Percentiles rank a stretch among this genome's conserved stretches.
phyloP scores from a whole-genome alignment of 805 yeast species.

The Sporopachydermia quercuum region DNA sequence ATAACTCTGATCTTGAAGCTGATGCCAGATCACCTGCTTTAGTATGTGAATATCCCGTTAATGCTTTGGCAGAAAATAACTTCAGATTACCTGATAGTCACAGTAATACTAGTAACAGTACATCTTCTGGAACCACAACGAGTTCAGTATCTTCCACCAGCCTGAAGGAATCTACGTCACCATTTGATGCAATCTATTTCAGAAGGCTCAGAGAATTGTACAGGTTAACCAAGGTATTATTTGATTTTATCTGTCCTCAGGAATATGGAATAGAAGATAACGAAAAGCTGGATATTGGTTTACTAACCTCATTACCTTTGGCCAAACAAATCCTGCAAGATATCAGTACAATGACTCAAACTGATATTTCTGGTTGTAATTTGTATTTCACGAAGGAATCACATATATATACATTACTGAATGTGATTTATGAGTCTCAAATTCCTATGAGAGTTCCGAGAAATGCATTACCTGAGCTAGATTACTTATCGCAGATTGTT shows the following conservation, averaged over 20 bases:
- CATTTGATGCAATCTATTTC: slow-evolving; percentile 69
- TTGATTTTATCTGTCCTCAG: slow-evolving; percentile 96
- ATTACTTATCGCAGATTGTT: slow-evolving; percentile 84
- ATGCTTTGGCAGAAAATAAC: slow-evolving; percentile 60
- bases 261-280: slow-evolving; percentile 94
- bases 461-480: slow-evolving; percentile 92
- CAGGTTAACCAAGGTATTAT: slow-evolving; percentile 77
- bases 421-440: slow-evolving; percentile 81
- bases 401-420: slow-evolving; percentile 85
- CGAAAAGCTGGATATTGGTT: slow-evolving; percentile 91
- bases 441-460: slow-evolving; percentile 92
- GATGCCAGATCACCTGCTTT: slow-evolving; percentile 36
- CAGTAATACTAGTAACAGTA: neutral
- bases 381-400: slow-evolving; percentile 94
- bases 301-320: slow-evolving; percentile 83
- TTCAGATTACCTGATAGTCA: slow-evolving; percentile 41
- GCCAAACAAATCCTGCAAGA: slow-evolving; percentile 78
- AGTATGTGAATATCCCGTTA: slow-evolving; percentile 61
- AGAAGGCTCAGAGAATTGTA: slow-evolving; percentile 78
- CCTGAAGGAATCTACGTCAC: slow-evolving; percentile 25
- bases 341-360: slow-evolving; percentile 61
- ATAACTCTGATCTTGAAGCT: slow-evolving; percentile 23
- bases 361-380: slow-evolving; percentile 71
- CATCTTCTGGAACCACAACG: slow-evolving; percentile 4
- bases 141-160: slow-evolving; percentile 53